Conservation (phyloP, 2,329 filamentous ascomycete genomes). For the Fusarium austroafricanum region DNA sequence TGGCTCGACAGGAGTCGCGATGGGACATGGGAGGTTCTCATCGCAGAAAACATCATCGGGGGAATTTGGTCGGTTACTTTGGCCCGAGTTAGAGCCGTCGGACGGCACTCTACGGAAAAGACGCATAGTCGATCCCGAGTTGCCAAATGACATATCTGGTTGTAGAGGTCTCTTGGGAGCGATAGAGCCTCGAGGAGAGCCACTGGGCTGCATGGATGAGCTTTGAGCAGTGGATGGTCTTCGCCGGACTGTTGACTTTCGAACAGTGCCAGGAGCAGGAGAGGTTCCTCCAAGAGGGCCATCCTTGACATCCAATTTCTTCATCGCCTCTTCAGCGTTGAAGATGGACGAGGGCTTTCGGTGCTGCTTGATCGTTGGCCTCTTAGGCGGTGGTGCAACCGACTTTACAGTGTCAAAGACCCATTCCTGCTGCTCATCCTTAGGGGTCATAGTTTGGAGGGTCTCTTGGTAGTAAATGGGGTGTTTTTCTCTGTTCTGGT, state of each 20-base stretch:
- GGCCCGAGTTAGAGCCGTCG: conserved; percentile 66
- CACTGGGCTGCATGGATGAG: conserved; percentile 50
- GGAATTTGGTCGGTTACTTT: conserved; percentile 51
- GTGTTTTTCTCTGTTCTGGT: conserved; percentile 74
- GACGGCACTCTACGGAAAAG: conserved; percentile 89
- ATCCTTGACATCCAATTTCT: conserved; percentile 70
- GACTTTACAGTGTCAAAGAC: conserved; percentile 95
- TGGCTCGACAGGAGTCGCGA: conserved; percentile 61
- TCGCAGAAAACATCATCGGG: conserved; percentile 61
- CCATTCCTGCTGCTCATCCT: conserved; percentile 85
- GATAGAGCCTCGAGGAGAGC: conserved; percentile 57
- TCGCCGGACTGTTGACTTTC: conserved; percentile 67
- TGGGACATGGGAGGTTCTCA: conserved; percentile 71
- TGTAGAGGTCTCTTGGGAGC: conserved; percentile 82
- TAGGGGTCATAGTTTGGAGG: conserved; percentile 75
- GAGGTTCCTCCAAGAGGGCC: conserved; percentile 68
- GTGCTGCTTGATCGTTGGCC: conserved; percentile 60
- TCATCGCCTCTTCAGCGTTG: conserved; percentile 69
- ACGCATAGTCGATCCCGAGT: conserved; percentile 89
- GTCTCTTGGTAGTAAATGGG: conserved; percentile 95
- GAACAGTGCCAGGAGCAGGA: conserved; percentile 65
- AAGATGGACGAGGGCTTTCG: conserved; percentile 69
- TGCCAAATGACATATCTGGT: conserved; percentile 92
- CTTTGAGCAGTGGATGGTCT: conserved; percentile 58
- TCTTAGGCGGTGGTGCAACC: conserved; percentile 64